A percentile compares a stretch with the other conserved stretches of the same genome.
phyloP scores from a whole-genome alignment of 345 rosid species.

The Cardiospermum halicacabum region DNA sequence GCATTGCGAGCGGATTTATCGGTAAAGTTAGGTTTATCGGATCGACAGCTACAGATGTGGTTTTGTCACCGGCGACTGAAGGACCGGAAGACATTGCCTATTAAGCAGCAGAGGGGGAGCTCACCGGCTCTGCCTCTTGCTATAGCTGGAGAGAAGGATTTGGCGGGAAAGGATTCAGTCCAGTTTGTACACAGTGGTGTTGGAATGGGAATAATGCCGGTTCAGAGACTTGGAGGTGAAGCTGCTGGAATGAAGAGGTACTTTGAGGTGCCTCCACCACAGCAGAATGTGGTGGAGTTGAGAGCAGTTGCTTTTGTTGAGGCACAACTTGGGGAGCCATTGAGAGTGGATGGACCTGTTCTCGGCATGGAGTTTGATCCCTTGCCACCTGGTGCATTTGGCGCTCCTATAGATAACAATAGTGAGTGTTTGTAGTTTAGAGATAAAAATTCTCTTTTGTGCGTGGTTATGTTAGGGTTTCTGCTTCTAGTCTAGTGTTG shows the following conservation, averaged over 20 bases:
- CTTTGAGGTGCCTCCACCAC: conserved; percentile 35
- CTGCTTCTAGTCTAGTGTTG: not conserved
- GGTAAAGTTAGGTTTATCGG: conserved; percentile 66
- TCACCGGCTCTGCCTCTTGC: conserved; percentile 19
- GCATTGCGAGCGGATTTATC: conserved; percentile 67
- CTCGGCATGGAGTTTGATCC: conserved; percentile 97
- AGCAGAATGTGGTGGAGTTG: conserved; percentile 35
- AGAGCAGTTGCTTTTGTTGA: conserved; percentile 70
- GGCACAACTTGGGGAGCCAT: conserved; percentile 72
- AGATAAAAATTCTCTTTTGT: not conserved
- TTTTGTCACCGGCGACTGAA: conserved; percentile 89
- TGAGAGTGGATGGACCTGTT: conserved; percentile 81
- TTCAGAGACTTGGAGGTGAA: conserved; percentile 42
- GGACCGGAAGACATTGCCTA: conserved; percentile 58
- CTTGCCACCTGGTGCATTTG: conserved; percentile 95
- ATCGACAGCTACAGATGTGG: conserved; percentile 97
- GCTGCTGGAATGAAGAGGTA: conserved; percentile 42
- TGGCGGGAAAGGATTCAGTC: conserved; percentile 18
- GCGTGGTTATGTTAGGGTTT: not conserved
- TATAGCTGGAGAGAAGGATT: conserved; percentile 21
- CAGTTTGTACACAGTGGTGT: conserved; percentile 29
- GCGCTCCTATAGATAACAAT: conserved; percentile 67
- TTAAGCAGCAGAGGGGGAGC: conserved; percentile 51
- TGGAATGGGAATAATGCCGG: conserved; percentile 19
- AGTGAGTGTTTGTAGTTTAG: not conserved